These are phyloP conservation scores for Diutina ranongensis DNA, from an alignment of 1,139 yeast genomes.

Conservation along the genomic window DNA sequence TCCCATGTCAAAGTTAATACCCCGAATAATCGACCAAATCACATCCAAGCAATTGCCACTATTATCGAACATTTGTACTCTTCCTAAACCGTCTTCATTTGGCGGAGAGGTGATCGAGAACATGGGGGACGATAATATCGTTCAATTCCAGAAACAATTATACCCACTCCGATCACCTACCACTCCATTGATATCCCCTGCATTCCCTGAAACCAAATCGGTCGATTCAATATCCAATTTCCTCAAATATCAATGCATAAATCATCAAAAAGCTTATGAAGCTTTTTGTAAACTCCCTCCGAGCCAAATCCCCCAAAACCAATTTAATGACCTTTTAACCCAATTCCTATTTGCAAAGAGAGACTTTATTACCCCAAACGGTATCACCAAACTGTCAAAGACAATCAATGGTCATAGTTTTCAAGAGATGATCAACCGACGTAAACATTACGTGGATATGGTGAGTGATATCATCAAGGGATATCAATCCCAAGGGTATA, in stretches of 20 bases:
- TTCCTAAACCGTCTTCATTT: no score
- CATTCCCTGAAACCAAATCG: neutral
- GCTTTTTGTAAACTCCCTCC: neutral
- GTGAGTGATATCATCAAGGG: neutral
- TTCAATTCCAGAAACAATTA: neutral
- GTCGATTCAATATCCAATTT: neutral
- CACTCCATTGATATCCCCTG: neutral
- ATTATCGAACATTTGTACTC: no score
- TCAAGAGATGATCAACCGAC: neutral
- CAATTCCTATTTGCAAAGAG: slow-evolving; percentile 1
- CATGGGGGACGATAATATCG: no score
- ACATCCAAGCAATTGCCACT: neutral
- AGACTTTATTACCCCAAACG: neutral
- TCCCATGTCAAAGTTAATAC: neutral
- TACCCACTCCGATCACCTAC: neutral
- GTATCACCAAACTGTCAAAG: neutral
- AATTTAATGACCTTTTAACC: neutral
- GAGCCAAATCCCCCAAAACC: neutral
- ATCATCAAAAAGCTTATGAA: neutral
- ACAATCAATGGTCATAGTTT: neutral
- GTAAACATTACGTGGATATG: neutral
- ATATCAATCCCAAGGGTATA: neutral
- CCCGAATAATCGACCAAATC: neutral
- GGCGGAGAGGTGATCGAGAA: no score
- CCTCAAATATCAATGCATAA: neutral